Evolutionary conservation across 2,329 filamentous ascomycete species (phyloP).

Genomic region (Canariomyces notabilis): DNA sequence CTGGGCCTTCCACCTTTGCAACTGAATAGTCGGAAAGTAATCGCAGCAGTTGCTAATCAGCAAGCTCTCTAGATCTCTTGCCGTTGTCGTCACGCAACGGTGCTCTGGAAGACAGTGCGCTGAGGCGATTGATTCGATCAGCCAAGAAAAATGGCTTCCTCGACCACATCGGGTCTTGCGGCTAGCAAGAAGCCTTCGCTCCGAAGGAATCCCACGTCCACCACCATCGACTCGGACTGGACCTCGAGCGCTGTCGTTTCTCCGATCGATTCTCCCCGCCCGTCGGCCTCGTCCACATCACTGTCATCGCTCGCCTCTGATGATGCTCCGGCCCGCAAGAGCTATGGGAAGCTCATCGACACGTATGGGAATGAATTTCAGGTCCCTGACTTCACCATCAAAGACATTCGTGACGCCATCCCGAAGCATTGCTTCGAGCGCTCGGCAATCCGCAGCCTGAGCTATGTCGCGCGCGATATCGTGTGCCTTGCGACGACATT

Average conservation of each 20-base stretch:
- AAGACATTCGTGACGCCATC: slow-evolving; percentile 94
- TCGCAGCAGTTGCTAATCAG: slow-evolving; percentile 1
- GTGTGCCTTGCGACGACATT: slow-evolving; percentile 70
- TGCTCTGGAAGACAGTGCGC: neutral
- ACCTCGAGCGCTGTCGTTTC: slow-evolving; percentile 55
- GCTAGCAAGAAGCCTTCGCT: slow-evolving; percentile 41
- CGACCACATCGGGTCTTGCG: slow-evolving; percentile 37
- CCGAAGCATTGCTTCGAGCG: slow-evolving; percentile 96
- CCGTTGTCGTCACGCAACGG: slow-evolving; percentile 3
- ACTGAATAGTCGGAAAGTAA: neutral
- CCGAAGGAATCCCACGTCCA: slow-evolving; percentile 43
- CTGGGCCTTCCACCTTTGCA: neutral
- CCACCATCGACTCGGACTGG: slow-evolving; percentile 39
- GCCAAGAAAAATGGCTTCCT: slow-evolving; percentile 40
- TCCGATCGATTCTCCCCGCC: slow-evolving; percentile 55
- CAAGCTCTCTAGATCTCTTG: slow-evolving; percentile 1
- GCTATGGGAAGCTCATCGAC: slow-evolving; percentile 69
- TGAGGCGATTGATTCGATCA: slow-evolving; percentile 8
- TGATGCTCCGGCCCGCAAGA: slow-evolving; percentile 35
- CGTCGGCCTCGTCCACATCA: slow-evolving; percentile 77
- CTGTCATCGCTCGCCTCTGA: slow-evolving; percentile 81
- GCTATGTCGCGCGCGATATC: slow-evolving; percentile 81
- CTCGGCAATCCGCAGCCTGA: slow-evolving; percentile 67
- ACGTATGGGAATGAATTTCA: slow-evolving; percentile 94
- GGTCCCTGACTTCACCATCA: slow-evolving; percentile 93